Evolutionary conservation across 768 basidiomycete genomes (phyloP), one percentile per base, ranked within the genome.

Genomic region (Mycena latifolia): DNA sequence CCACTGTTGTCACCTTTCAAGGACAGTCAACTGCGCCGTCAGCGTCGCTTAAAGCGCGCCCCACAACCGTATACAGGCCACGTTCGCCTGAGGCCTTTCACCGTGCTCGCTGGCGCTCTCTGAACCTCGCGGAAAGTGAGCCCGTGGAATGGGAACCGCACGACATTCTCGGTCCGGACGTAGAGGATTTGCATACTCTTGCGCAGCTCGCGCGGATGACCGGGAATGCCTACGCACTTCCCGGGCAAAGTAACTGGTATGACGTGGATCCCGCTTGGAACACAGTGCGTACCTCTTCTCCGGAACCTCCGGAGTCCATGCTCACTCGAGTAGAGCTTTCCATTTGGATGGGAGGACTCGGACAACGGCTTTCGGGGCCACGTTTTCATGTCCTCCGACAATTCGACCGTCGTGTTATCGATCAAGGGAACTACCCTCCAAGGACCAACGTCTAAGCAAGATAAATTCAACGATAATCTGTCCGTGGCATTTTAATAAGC

Each of bases 401-500:
- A 97, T 74, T 84, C 88, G 12, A 96, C 94, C 0, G 84, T 95
- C 63, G 85, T 99, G 12, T 85, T 99, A 31, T 87, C 94, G 47
- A 93, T 99, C 77, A 99, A 99, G 74, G 86, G 86, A 5, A 99
- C 96, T 0, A 94, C 94, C 0, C 77, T 96, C 0, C 86, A 87
- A 67, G 95, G 95, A 3, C 89, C 91, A 17, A 97, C 97, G 15
- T 92, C 93, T 55, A 92, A 88, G 81, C 89, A 92, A 73, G 97
- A 99, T 79, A 96, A 95, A 79, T 90, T 90, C 74, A 98, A 98
- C 77, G 96, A 98, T 77, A 94, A 94, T 71, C 72, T 94, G 76
- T 85, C 61, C 20, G 81, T 72, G 3, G 33, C 8, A 7, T 54
- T 24, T 31, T 55, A 20, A 17, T 39, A 17, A 43, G 14, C 5